These are phyloP conservation scores for Musa troglodytarum DNA, from an alignment of 176 grass and related monocot genomes.

Conservation along the genomic window DNA sequence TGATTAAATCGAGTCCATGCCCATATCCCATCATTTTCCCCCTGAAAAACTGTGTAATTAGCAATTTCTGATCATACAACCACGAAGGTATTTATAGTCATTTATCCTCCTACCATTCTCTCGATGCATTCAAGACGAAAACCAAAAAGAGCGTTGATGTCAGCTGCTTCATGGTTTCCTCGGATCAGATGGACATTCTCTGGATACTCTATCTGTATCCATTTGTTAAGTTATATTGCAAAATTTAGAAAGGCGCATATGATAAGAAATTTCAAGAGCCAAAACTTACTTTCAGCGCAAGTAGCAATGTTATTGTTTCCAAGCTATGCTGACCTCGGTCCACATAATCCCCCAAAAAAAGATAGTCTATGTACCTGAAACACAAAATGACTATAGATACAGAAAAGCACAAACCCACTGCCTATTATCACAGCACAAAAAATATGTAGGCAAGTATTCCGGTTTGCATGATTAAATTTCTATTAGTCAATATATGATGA, in stretches of 20 bases:
- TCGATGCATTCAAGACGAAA: slow-evolving; percentile 97
- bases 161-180: slow-evolving; percentile 99
- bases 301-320: slow-evolving; percentile 94
- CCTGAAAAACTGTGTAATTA: slow-evolving; percentile 40
- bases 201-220: slow-evolving; percentile 89
- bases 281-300: slow-evolving; percentile 86
- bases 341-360: slow-evolving; percentile 99
- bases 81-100: not conserved
- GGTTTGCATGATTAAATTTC: not conserved
- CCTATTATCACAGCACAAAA: not conserved
- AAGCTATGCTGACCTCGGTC: slow-evolving; percentile 95
- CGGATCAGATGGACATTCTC: slow-evolving; percentile 88
- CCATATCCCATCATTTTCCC: slow-evolving; percentile 98
- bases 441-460: not conserved
- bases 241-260: not conserved
- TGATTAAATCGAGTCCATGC: slow-evolving; percentile 97
- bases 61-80: slow-evolving; percentile 8
- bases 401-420: not conserved
- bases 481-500: not conserved
- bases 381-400: not conserved
- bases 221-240: not conserved
- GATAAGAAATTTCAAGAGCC: not conserved
- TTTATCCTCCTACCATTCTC: slow-evolving; percentile 66
- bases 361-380: slow-evolving; percentile 96
- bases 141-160: slow-evolving; percentile 98